Evolutionary conservation across 257 asterid genomes (phyloP), one percentile per base, ranked within the genome.

Genomic region (Solanum peruvianum): DNA sequence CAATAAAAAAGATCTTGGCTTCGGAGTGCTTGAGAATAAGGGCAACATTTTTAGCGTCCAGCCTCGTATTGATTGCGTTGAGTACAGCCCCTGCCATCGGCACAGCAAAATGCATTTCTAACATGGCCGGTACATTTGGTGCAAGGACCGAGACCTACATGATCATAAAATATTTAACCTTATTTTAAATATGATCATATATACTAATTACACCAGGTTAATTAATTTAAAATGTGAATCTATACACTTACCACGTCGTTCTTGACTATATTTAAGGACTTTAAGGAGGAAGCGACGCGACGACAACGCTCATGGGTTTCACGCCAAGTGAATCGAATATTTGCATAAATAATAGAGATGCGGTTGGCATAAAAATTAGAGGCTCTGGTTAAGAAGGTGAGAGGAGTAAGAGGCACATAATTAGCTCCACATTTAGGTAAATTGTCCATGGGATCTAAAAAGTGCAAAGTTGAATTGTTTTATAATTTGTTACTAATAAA

Each of bases 21-120:
- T 95, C 98, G 0, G 99, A 93, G 56, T 96, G 98, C 13, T 77
- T 84, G 20, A 96, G 96, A 41, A 96, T 94, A 14, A 94, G 90
- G 41, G 98, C 96, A 14, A 96, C 83, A 85, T 83, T 92, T 14
- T 69, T 89, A 4, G 98, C 93, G 39, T 96, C 95, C 0, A 96
- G 93, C 85, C 99, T 92, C 1, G 96, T 93, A 91, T 96, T 96
- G 88, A 96, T 92, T 0, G 99, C 82, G 90, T 95, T 96, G 29
- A 96, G 92, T 8, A 96, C 96, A 0, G 98, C 99, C n/a, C 99
- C 98, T 0, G 99, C 98, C 99, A 96, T 96, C 1, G 98, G 98
- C 83, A 96, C 99, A 4, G 98, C 97, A 70, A 96, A 95, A 89
- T 95, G 98, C 98, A 96, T 93, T 56, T 96, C 99, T 69, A 95